Base-by-base conservation (phyloP, 768 basidiomycete genomes). In the Lactarius sanguifluus region DNA sequence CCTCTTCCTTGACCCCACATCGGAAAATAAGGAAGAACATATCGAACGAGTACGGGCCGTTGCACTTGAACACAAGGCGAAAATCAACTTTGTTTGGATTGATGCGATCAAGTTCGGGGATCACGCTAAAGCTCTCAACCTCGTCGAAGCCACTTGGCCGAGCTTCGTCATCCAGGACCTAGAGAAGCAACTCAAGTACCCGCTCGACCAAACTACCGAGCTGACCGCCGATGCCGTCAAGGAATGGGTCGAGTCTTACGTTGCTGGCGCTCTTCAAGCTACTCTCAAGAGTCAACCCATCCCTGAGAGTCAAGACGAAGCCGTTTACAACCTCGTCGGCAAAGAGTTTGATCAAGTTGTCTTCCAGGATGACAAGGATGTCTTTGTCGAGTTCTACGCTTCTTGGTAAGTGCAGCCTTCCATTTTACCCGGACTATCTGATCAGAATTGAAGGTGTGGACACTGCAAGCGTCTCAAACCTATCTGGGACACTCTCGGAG, bases 391-490 rank as follows among this genome's bases (percentile, higher is more conserved):
- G 79, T 96, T 99, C 79, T 98, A 92, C 73, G 97, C 97, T 57
- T 86, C 94, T 58, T 99, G 97, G 97, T 96, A 77, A 54, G 88
- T 77, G 3, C 64, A 70, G 65, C 62, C 28, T 69, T 67, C 9
- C 18, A 10, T 23, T 64, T 10, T 47, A 7, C 36, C 56, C 36
- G 34, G 43, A 12, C 50, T 0, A 12, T 25, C 63, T 64, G 18
- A 64, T 34, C 30, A 23, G 16, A 25, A 43, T n/a, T 62, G 38
- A 71, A 91, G 89, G 89, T 93, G 92, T 73, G 91, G 92, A 54
- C 94, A 95, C 85, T 96, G 94, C 89, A 97, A 97, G 80, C 94
- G 95, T 72, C 86, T 99, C 72, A 92, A 91, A 76, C 96, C 97
- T 15, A 92, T 80, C 47, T 99, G 94, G 94, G 96, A 98, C 67